phyloP scores from a whole-genome alignment of 176 grass and related monocot species.

The Secale cereale region DNA sequence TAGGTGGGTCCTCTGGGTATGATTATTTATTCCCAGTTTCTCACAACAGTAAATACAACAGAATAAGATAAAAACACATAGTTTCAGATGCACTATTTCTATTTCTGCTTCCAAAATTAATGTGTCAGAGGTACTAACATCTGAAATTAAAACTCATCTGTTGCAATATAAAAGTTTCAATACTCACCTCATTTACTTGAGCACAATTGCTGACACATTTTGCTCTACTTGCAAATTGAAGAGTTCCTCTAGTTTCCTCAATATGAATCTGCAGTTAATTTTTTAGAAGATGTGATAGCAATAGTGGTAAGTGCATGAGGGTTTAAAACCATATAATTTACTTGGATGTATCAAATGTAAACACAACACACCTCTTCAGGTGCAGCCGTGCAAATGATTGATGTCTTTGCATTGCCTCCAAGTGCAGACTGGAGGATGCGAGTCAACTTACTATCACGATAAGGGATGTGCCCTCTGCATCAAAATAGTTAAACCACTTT shows the following conservation, averaged over 20 bases:
- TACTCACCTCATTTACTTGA: conserved; percentile 89
- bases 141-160: background rate
- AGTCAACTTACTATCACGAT: conserved; percentile 97
- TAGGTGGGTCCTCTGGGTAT: too few species aligned
- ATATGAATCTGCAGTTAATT: conserved; percentile 56
- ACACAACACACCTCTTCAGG: conserved; percentile 73
- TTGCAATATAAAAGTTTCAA: conserved; percentile 5
- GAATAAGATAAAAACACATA: background rate
- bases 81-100: background rate
- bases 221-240: conserved; percentile 97
- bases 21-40: too few species aligned
- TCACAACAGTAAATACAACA: background rate
- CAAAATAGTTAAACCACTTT: conserved; percentile 26
- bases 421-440: conserved; percentile 92
- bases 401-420: conserved; percentile 98
- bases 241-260: conserved; percentile 91
- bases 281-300: background rate
- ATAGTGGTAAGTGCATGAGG: background rate
- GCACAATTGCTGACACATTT: conserved; percentile 94
- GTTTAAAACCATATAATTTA: background rate
- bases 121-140: background rate
- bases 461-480: conserved; percentile 94
- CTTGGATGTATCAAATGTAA: background rate
- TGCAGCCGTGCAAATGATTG: conserved; percentile 91
- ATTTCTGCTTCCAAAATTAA: background rate